A percentile compares a stretch with the other conserved stretches of the same genome.
phyloP scores from a whole-genome alignment of 805 yeast genomes.

The Candida silvicultrix region DNA sequence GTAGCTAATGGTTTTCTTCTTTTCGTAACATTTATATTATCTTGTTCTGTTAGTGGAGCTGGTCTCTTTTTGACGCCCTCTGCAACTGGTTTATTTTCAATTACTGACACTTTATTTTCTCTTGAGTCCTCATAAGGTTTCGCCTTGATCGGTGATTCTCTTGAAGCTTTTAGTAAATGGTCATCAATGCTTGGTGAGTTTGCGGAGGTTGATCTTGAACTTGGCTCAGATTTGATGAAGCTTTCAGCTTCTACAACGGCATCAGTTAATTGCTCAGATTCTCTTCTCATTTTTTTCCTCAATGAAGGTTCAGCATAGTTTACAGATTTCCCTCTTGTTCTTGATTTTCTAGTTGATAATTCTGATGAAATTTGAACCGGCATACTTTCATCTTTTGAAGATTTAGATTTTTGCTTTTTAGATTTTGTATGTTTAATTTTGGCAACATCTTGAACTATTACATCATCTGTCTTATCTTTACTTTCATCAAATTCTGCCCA shows the following conservation, averaged over 20 bases:
- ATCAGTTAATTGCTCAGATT: slow-evolving; percentile 50
- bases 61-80: slow-evolving; percentile 1
- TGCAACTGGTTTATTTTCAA: not conserved
- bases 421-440: slow-evolving; percentile 23
- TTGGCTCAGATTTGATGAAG: slow-evolving; percentile 3
- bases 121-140: not conserved
- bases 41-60: slow-evolving; percentile 13
- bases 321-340: slow-evolving; percentile 51
- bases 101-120: not conserved
- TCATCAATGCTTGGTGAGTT: slow-evolving; percentile 1
- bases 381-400: slow-evolving; percentile 32
- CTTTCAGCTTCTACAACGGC: slow-evolving; percentile 36
- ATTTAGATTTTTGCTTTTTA: slow-evolving; percentile 23
- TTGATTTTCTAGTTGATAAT: slow-evolving; percentile 28
- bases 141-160: slow-evolving; percentile 6
- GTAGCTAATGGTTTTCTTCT: slow-evolving; percentile 20
- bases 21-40: slow-evolving; percentile 19
- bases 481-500: not conserved
- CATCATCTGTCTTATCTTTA: slow-evolving; percentile 7
- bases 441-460: slow-evolving; percentile 6
- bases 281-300: slow-evolving; percentile 64
- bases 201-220: not conserved
- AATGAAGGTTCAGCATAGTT: slow-evolving; percentile 66
- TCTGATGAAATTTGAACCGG: slow-evolving; percentile 23
- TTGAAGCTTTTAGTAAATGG: slow-evolving; percentile 6